A percentile compares a stretch with the other conserved stretches of the same genome.
Conservation (phyloP, 306 rosid genomes). For the Castanospermum australe region DNA sequence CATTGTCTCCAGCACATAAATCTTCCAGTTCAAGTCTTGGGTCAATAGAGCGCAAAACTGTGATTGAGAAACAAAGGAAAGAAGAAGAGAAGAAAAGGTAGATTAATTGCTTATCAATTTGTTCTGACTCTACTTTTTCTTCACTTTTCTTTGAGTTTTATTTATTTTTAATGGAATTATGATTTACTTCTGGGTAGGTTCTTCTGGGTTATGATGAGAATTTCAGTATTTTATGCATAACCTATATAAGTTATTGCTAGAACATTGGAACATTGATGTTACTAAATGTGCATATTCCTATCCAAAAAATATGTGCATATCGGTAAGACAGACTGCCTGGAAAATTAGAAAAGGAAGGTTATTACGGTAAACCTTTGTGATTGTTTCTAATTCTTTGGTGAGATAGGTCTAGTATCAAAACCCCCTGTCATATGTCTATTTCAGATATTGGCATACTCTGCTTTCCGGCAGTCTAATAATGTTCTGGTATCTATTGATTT, state of each 20-base stretch:
- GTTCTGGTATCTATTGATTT: background rate
- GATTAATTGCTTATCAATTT: conserved; percentile 24
- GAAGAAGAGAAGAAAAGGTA: conserved; percentile 98
- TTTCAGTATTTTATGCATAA: conserved; percentile 11
- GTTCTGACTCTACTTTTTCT: conserved; percentile 23
- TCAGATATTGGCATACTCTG: conserved; percentile 4
- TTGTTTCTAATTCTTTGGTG: conserved; percentile 6
- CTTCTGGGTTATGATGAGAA: conserved; percentile 17
- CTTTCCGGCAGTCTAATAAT: background rate
- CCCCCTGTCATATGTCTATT: background rate
- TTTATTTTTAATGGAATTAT: conserved; percentile 12
- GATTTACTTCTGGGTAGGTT: conserved; percentile 12
- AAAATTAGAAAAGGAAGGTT: conserved; percentile 16
- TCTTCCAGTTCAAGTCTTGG: conserved; percentile 82
- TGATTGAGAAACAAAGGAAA: conserved; percentile 72
- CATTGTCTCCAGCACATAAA: conserved; percentile 70
- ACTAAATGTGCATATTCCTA: background rate
- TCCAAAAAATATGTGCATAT: background rate
- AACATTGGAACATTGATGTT: conserved; percentile 18
- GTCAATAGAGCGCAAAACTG: conserved; percentile 69
- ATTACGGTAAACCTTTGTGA: conserved; percentile 9
- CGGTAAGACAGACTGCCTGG: conserved; percentile 16
- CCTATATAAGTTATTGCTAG: background rate
- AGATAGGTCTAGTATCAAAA: conserved; percentile 6
- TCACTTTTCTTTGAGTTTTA: background rate